These are phyloP conservation scores for Pleurostoma richardsiae DNA, from an alignment of 2,329 filamentous ascomycete species.

Conservation along the genomic window DNA sequence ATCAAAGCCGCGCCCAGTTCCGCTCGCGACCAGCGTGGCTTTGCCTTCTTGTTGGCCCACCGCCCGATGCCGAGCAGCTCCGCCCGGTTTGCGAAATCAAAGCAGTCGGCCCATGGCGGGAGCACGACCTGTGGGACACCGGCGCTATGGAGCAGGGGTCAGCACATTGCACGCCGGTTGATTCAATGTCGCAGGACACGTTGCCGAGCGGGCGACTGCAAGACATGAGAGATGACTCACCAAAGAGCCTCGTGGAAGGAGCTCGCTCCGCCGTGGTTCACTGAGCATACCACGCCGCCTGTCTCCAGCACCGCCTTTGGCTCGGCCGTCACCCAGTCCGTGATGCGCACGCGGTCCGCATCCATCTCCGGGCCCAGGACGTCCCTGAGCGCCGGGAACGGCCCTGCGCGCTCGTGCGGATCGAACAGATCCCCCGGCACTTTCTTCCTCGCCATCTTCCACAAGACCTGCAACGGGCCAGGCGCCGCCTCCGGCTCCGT, in stretches of 20 bases:
- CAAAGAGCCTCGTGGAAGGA: constrained; percentile 31
- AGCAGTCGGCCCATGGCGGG: constrained; percentile 30
- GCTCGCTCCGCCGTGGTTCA: constrained; percentile 43
- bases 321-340: constrained; percentile 32
- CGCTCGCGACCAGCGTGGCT: constrained; percentile 8
- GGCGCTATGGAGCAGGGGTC: constrained; percentile 15
- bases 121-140: constrained; percentile 31
- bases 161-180: no score
- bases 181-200: background rate
- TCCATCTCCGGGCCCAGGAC: constrained; percentile 19
- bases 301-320: constrained; percentile 28
- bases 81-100: constrained; percentile 27
- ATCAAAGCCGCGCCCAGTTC: constrained; percentile 12
- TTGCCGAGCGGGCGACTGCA: background rate
- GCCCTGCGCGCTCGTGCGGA: background rate
- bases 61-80: constrained; percentile 24
- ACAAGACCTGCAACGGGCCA: constrained; percentile 24
- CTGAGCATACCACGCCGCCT: constrained; percentile 29
- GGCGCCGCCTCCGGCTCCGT: constrained; percentile 8
- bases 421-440: background rate
- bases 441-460: constrained; percentile 23
- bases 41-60: constrained; percentile 8
- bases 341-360: constrained; percentile 25
- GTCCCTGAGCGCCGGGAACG: background rate
- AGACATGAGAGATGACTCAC: constrained; percentile 15